Evolutionary conservation across 768 basidiomycete genomes (phyloP).

Genomic region (Xerocomellus amylosporus): DNA sequence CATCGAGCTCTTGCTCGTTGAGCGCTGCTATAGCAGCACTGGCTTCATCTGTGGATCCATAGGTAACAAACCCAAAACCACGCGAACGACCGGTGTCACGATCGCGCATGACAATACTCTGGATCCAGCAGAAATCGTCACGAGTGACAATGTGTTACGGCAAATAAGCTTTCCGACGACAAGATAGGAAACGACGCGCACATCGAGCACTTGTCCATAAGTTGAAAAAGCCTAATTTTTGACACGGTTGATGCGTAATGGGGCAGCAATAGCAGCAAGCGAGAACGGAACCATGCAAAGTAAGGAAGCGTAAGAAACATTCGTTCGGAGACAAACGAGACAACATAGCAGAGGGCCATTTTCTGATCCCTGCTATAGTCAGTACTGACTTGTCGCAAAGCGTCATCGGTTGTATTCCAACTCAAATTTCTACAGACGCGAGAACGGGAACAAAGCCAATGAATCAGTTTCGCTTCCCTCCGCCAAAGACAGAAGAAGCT

Average conservation of each 20-base stretch:
- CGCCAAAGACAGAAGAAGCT: constrained; percentile 44
- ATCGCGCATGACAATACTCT: constrained; percentile 99
- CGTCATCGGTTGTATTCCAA: constrained; percentile 95
- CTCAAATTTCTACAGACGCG: constrained; percentile 80
- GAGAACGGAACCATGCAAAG: constrained; percentile 27
- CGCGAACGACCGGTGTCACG: constrained; percentile 96
- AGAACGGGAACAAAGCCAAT: constrained; percentile 38
- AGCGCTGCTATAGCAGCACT: constrained; percentile 69
- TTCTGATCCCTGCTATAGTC: constrained; percentile 35
- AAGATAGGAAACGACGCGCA: constrained; percentile 55
- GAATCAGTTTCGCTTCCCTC: constrained; percentile 56
- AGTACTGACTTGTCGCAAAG: constrained; percentile 80
- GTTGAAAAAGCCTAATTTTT: constrained; percentile 71
- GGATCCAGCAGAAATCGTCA: constrained; percentile 36
- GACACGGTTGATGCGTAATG: constrained; percentile 20
- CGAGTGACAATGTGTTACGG: neutral
- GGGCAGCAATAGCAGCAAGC: constrained; percentile 15
- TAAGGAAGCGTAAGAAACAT: constrained; percentile 30
- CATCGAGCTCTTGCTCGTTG: constrained; percentile 93
- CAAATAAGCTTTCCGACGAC: constrained; percentile 21
- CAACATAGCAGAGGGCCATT: constrained; percentile 42
- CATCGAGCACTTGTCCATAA: constrained; percentile 86
- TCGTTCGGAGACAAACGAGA: constrained; percentile 36
- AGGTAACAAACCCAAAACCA: constrained; percentile 97
- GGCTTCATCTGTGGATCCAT: constrained; percentile 59